Base-by-base conservation (phyloP, 441 rosid genomes). In the Bocquillonia castaneifolia region DNA sequence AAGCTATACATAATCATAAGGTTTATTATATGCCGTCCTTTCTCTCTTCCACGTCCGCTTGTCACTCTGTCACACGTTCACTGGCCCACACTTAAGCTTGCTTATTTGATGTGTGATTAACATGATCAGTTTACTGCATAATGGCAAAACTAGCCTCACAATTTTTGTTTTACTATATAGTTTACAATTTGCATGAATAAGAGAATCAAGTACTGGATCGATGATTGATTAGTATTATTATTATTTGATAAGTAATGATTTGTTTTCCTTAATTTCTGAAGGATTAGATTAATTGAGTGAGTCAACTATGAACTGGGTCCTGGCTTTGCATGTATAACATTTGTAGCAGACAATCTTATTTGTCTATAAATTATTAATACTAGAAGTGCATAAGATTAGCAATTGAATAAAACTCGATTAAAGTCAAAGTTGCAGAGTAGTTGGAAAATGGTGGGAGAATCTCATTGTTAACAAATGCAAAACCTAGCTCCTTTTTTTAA, bases 391-490 rank as follows among this genome's bases (percentile, higher is more conserved):
- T 39, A 29, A 14, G 54, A 47, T 62, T 51, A n/a, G 54, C 28
- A 52, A 59, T 52, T 62, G 47, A 47, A 44, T 34, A 36, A 3
- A 29, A 55, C 45, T 68, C 64, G 44, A 28, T 40, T 47, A 14
- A 70, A 74, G 86, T 81, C 86, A 81, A 82, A 77, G 65, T 53
- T 23, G 70, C 39, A 58, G 68, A 59, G 73, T 73, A 71, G 82
- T 64, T 73, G 84, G 84, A 63, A 58, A 74, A 58, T 74, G 63
- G 76, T 56, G 76, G 76, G 66, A 57, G 77, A 55, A 70, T 76
- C 79, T 36, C 50, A 13, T 40, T 42, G 68, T 69, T 58, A 56
- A 70, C 40, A 75, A 71, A 75, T 73, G 29, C 51, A 55, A 65
- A 71, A 69, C 6, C 15, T 26, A 14, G 66, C 34, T 56, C 3